A percentile compares a stretch with the other conserved stretches of the same genome.
Evolutionary conservation across 2,329 filamentous ascomycete species (phyloP).

Genomic region (Verruconis gallopava): DNA sequence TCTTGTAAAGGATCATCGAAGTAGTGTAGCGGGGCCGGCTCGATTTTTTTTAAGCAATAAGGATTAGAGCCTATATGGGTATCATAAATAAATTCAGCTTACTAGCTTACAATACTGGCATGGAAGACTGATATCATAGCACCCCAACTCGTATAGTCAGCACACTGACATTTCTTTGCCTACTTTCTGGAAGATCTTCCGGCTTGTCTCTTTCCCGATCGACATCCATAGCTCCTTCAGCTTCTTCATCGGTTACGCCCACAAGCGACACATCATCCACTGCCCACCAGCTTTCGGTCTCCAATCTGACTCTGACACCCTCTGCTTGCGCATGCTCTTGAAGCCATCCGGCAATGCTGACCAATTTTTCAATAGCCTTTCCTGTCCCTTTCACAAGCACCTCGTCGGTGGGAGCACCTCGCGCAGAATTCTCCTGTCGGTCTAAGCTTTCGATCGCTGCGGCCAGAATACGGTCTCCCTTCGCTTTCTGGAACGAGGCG

Average conservation of each 20-base stretch:
- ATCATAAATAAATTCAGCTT: neutral
- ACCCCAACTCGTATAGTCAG: slow-evolving; percentile 6
- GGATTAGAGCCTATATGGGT: neutral
- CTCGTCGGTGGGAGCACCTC: slow-evolving; percentile 4
- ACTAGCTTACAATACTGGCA: neutral
- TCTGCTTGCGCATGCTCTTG: slow-evolving; percentile 4
- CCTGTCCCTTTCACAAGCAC: slow-evolving; percentile 8
- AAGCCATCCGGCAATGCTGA: slow-evolving; percentile 8
- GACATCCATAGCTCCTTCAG: neutral
- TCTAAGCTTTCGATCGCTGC: slow-evolving; percentile 4
- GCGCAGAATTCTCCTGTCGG: neutral
- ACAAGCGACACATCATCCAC: slow-evolving; percentile 8
- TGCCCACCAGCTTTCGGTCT: slow-evolving; percentile 7
- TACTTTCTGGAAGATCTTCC: slow-evolving; percentile 10
- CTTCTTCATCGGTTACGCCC: neutral
- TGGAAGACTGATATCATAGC: slow-evolving; percentile 3
- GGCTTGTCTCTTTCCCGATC: slow-evolving; percentile 1
- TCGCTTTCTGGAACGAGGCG: neutral
- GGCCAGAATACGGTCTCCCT: slow-evolving; percentile 9
- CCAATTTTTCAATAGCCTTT: slow-evolving; percentile 7
- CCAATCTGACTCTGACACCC: slow-evolving; percentile 4
- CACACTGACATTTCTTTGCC: slow-evolving; percentile 6
- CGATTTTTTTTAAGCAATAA: too few relatives aligned
- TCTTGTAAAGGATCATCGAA: too few relatives aligned
- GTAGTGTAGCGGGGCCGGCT: too few relatives aligned